Percentiles rank a stretch among this genome's conserved stretches.
Conservation (phyloP, 768 basidiomycete genomes). For the Gymnopilus junonius region DNA sequence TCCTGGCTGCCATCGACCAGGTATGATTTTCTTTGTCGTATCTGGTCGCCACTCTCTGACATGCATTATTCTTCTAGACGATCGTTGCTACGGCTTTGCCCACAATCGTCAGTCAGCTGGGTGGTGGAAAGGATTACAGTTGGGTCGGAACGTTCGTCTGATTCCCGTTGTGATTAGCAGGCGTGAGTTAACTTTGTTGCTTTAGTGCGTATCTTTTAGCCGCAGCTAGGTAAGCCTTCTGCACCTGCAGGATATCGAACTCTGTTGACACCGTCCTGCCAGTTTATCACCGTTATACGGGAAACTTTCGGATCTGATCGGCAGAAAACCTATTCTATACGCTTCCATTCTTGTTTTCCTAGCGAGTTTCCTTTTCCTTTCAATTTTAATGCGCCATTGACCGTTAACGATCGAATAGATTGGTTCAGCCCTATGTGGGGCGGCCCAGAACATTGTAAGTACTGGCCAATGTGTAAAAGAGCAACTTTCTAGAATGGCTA, state of each 20-base stretch:
- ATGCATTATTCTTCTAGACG: slow-evolving; percentile 40
- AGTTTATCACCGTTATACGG: slow-evolving; percentile 77
- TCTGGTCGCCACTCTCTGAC: not conserved
- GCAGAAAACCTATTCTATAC: slow-evolving; percentile 73
- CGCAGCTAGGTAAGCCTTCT: slow-evolving; percentile 47
- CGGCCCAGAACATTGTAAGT: slow-evolving; percentile 71
- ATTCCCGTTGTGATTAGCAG: not conserved
- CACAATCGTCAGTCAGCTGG: slow-evolving; percentile 68
- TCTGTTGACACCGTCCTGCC: not conserved
- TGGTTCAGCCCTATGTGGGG: slow-evolving; percentile 82
- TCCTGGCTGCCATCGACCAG: slow-evolving; percentile 65
- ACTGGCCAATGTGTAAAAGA: not conserved
- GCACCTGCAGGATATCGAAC: not conserved
- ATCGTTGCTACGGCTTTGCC: slow-evolving; percentile 80
- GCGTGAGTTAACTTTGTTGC: not conserved
- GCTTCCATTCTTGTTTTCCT: slow-evolving; percentile 69
- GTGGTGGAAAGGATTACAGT: slow-evolving; percentile 65
- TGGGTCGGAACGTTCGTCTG: slow-evolving; percentile 72
- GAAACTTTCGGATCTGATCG: slow-evolving; percentile 66
- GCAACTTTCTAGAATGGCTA: not conserved
- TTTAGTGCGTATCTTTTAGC: slow-evolving; percentile 75
- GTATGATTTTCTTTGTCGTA: slow-evolving; percentile 32
- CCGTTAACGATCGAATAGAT: slow-evolving; percentile 42
- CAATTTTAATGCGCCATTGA: not conserved
- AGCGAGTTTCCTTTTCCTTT: slow-evolving; percentile 38